Percentiles rank a stretch among this genome's conserved stretches.
phyloP scores from a whole-genome alignment of 306 rosid genomes.

The Lathyrus aphaca region DNA sequence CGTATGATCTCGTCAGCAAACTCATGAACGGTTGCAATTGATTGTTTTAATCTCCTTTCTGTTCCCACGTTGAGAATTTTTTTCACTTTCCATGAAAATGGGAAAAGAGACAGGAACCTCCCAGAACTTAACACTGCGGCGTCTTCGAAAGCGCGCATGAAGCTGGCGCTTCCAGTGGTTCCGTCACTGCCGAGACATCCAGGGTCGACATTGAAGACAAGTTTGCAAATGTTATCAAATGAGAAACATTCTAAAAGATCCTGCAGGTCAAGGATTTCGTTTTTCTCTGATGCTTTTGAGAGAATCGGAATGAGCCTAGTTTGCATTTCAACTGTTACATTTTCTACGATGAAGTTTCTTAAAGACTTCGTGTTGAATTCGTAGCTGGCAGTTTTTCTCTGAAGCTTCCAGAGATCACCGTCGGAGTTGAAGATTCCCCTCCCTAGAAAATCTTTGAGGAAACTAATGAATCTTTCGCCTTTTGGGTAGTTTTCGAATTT shows the following conservation, averaged over 20 bases:
- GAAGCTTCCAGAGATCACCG: conserved; percentile 14
- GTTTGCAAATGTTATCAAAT: conserved; percentile 5
- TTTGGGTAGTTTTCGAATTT: conserved; percentile 6
- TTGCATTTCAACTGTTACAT: background rate
- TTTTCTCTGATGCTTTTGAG: background rate
- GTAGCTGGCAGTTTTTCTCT: conserved; percentile 17
- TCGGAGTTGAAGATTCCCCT: background rate
- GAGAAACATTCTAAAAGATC: conserved; percentile 2
- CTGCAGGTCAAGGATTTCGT: background rate
- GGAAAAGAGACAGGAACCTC: background rate
- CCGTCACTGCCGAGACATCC: background rate
- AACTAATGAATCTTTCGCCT: background rate
- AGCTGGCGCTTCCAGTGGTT: background rate
- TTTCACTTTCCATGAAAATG: background rate
- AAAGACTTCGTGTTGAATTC: conserved; percentile 9
- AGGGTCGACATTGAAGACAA: background rate
- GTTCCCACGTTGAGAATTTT: background rate
- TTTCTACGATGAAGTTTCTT: background rate
- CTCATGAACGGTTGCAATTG: background rate
- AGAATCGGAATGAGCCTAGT: conserved; percentile 4
- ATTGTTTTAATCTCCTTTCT: background rate
- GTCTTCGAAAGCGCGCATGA: background rate
- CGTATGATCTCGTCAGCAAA: conserved; percentile 9
- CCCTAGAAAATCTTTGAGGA: conserved; percentile 1
- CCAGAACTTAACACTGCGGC: background rate